A percentile compares a stretch with the other conserved stretches of the same genome.
Evolutionary conservation across 305 asterid species (phyloP).

Genomic region (Rubia tinctorum): DNA sequence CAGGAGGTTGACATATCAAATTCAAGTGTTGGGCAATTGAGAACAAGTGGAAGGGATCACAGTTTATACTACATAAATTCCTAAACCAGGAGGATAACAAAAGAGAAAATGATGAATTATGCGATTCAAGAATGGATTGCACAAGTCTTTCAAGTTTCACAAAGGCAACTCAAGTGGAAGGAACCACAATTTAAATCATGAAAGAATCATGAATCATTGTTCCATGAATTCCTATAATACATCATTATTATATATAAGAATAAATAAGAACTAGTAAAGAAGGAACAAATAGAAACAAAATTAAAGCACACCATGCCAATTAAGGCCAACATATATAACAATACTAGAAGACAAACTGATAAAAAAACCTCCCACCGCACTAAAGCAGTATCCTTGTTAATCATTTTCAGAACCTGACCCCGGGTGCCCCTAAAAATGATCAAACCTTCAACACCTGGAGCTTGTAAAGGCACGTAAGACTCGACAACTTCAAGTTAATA

Average conservation of each 20-base stretch:
- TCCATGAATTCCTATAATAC: background rate
- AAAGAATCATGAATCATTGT: background rate
- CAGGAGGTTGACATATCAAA: too few relatives aligned
- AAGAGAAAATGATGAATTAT: too few relatives aligned
- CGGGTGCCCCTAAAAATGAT: slow-evolving; percentile 65
- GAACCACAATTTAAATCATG: too few relatives aligned
- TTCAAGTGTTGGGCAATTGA: too few relatives aligned
- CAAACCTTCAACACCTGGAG: slow-evolving; percentile 79
- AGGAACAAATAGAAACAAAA: background rate
- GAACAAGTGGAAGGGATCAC: too few relatives aligned
- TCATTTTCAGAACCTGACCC: slow-evolving; percentile 85
- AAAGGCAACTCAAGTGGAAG: too few relatives aligned
- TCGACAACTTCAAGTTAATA: slow-evolving; percentile 50
- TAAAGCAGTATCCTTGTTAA: slow-evolving; percentile 52
- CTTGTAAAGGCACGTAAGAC: slow-evolving; percentile 45
- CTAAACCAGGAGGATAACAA: too few relatives aligned
- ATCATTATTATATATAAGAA: background rate
- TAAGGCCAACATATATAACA: slow-evolving; percentile 4
- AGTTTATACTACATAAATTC: too few relatives aligned
- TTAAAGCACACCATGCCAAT: background rate
- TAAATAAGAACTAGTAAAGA: background rate
- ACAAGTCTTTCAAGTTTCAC: too few relatives aligned
- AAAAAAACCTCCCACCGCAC: slow-evolving; percentile 86
- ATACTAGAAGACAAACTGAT: slow-evolving; percentile 10
- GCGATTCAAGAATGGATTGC: too few relatives aligned